Evolutionary conservation across 352 stramenopile genomes (phyloP).

Genomic region (Achlya hypogyna): DNA sequence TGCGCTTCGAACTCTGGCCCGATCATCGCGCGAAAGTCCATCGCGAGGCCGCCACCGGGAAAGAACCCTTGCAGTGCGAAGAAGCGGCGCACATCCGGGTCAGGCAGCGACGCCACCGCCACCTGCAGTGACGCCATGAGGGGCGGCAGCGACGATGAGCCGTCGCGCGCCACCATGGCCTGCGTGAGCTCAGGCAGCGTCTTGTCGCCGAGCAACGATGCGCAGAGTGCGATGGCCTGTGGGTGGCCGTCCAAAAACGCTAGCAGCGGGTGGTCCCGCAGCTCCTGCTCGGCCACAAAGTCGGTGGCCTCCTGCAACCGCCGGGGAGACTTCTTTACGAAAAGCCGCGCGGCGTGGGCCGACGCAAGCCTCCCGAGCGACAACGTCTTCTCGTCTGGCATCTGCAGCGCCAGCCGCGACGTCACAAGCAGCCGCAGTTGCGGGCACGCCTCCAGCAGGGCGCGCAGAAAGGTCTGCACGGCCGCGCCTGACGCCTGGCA

Average conservation of each 20-base stretch:
- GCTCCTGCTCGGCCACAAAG: constrained; percentile 29
- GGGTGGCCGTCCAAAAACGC: constrained; percentile 72
- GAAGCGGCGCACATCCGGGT: constrained; percentile 59
- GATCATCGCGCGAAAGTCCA: constrained; percentile 72
- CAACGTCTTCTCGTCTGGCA: constrained; percentile 76
- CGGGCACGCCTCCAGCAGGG: constrained; percentile 53
- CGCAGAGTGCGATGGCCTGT: constrained; percentile 71
- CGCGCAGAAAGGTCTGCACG: constrained; percentile 52
- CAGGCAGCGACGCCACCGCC: constrained; percentile 60
- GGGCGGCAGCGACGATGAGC: constrained; percentile 47
- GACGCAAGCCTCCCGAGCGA: constrained; percentile 62
- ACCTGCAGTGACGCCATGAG: constrained; percentile 66
- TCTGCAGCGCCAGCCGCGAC: constrained; percentile 28
- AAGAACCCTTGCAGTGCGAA: constrained; percentile 62
- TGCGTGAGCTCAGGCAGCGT: constrained; percentile 68
- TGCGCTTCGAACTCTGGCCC: constrained; percentile 50
- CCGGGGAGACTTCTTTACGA: constrained; percentile 66
- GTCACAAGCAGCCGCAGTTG: constrained; percentile 62
- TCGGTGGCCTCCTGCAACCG: constrained; percentile 55
- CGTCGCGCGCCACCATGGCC: constrained; percentile 53
- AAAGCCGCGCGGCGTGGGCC: constrained; percentile 61
- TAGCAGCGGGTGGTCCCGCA: constrained; percentile 64
- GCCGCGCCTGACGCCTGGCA: constrained; percentile 51
- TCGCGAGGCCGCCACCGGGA: constrained; percentile 58
- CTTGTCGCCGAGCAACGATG: constrained; percentile 58